Evolutionary conservation across 176 grass and related monocot species (phyloP).

Genomic region (Phyllostachys edulis): DNA sequence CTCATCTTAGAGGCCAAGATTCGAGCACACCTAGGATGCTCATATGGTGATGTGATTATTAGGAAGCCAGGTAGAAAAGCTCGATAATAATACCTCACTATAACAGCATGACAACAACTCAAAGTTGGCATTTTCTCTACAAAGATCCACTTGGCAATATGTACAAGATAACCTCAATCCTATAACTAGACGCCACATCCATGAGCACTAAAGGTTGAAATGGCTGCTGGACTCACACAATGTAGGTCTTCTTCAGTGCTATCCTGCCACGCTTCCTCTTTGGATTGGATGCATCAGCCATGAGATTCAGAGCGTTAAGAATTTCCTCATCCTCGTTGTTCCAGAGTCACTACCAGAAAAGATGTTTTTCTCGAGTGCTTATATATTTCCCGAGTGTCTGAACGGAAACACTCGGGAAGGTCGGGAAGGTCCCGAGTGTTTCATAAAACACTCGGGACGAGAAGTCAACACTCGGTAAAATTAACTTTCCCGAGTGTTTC

Average conservation of each 20-base stretch:
- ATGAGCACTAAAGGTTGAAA: neutral
- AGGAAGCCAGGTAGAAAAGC: neutral
- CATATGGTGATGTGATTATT: neutral
- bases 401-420: no score
- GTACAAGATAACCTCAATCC: neutral
- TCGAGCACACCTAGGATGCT: no score
- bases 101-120: neutral
- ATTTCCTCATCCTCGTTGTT: constrained; percentile 78
- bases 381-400: no score
- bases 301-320: constrained; percentile 62
- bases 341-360: no score
- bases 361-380: no score
- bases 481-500: no score
- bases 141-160: neutral
- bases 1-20: no score
- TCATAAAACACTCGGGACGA: no score
- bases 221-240: constrained; percentile 27
- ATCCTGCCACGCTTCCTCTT: constrained; percentile 52
- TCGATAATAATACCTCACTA: neutral
- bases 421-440: no score
- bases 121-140: neutral
- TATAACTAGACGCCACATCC: neutral
- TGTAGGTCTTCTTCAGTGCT: constrained; percentile 70
- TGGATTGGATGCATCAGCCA: constrained; percentile 42
- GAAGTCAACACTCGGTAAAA: no score